Evolutionary conservation across 192 early-diverging fungal genomes (phyloP).

Genomic region (Podila epigama): DNA sequence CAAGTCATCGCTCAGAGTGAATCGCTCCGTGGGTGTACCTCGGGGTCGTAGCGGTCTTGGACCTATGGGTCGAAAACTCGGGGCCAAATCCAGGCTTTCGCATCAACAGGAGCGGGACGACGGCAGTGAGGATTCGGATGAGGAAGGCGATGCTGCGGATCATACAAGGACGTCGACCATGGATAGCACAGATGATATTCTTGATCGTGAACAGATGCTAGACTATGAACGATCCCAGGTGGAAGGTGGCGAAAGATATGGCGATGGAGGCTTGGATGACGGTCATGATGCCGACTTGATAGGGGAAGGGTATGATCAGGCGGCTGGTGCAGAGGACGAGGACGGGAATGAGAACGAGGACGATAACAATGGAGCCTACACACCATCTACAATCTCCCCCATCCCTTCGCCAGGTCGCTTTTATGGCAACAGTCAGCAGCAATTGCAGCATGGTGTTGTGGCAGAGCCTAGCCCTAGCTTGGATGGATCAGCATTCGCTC

Average conservation of each 20-base stretch:
- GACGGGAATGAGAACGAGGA: constrained; percentile 2
- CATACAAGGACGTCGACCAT: neutral
- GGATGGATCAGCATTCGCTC: constrained; percentile 13
- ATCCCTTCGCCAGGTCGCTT: constrained; percentile 41
- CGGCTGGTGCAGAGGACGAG: neutral
- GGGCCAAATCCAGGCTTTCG: constrained; percentile 24
- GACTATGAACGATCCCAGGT: neutral
- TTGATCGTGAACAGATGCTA: neutral
- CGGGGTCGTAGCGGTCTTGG: constrained; percentile 5
- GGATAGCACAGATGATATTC: neutral
- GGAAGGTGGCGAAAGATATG: constrained; percentile 23
- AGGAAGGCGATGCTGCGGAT: constrained; percentile 2
- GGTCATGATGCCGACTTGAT: constrained; percentile 9
- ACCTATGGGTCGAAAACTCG: constrained; percentile 12
- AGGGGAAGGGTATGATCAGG: constrained; percentile 1
- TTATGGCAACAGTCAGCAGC: constrained; percentile 1
- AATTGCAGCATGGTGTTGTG: neutral
- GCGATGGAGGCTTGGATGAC: constrained; percentile 5
- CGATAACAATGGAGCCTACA: constrained; percentile 16
- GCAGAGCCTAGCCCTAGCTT: constrained; percentile 31
- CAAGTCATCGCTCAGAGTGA: constrained; percentile 13
- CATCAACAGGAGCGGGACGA: constrained; percentile 36
- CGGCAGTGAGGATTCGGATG: constrained; percentile 19
- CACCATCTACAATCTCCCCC: constrained; percentile 46
- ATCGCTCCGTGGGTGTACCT: constrained; percentile 17